phyloP scores from a whole-genome alignment of 1,284 basidiomycete genomes.

The Pseudozyma hubeiensis region DNA sequence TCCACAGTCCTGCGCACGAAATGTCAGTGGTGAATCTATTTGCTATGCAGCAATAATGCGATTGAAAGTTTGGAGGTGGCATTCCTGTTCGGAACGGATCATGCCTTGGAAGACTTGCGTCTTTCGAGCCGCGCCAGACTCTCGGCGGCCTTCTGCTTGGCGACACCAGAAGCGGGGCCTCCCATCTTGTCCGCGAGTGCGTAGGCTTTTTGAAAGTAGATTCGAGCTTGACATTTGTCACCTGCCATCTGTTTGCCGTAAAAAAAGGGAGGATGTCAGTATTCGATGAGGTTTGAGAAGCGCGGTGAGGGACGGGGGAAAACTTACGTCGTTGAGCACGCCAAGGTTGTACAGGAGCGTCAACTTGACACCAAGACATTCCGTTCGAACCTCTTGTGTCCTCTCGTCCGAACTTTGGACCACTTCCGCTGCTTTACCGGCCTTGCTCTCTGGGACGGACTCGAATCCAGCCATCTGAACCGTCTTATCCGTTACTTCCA shows the following conservation, averaged over 20 bases:
- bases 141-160: slow-evolving; percentile 40
- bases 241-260: slow-evolving; percentile 23
- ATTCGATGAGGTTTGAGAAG: background rate
- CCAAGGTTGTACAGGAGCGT: slow-evolving; percentile 66
- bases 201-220: slow-evolving; percentile 55
- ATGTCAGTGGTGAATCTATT: too few relatives aligned
- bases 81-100: too few relatives aligned
- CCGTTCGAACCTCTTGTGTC: slow-evolving; percentile 47
- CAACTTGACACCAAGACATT: slow-evolving; percentile 63
- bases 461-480: slow-evolving; percentile 56
- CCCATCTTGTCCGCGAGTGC: slow-evolving; percentile 32
- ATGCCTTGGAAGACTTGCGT: slow-evolving; percentile 16
- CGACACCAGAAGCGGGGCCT: slow-evolving; percentile 15
- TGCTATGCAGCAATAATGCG: background rate
- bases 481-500: slow-evolving; percentile 60
- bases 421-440: slow-evolving; percentile 14
- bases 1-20: background rate
- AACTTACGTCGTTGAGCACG: slow-evolving; percentile 44
- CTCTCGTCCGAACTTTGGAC: slow-evolving; percentile 40
- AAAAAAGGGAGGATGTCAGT: background rate
- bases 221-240: slow-evolving; percentile 52
- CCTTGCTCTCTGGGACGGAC: background rate
- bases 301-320: background rate
- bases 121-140: slow-evolving; percentile 40
- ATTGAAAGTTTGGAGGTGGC: too few relatives aligned